Percentiles rank a stretch among this genome's conserved stretches.
These are phyloP conservation scores for Prunus mira DNA, from an alignment of 306 rosid genomes.

Conservation along the genomic window DNA sequence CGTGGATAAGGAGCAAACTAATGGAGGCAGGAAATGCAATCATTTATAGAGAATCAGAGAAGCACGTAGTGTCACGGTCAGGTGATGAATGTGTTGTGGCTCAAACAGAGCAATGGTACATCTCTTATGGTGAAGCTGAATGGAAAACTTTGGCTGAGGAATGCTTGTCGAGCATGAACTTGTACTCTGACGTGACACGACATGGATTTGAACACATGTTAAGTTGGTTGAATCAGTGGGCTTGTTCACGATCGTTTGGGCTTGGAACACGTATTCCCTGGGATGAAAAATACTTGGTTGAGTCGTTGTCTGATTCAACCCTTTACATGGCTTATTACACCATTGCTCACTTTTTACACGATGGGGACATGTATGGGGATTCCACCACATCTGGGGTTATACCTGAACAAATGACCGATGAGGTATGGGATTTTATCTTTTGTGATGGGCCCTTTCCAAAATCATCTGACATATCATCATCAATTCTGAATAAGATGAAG, in stretches of 20 bases:
- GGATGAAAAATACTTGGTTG: conserved; percentile 82
- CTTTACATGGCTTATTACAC: conserved; percentile 96
- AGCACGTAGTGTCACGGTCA: conserved; percentile 72
- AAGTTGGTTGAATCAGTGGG: conserved; percentile 93
- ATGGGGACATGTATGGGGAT: conserved; percentile 66
- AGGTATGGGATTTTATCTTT: conserved; percentile 79
- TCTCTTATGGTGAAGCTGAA: conserved; percentile 78
- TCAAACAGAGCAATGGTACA: conserved; percentile 93
- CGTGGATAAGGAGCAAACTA: conserved; percentile 60
- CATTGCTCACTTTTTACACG: conserved; percentile 66
- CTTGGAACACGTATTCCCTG: conserved; percentile 93
- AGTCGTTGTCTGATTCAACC: conserved; percentile 89
- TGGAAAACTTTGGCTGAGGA: conserved; percentile 79
- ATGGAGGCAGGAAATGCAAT: conserved; percentile 72
- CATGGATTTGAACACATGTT: conserved; percentile 95
- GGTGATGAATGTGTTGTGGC: conserved; percentile 97
- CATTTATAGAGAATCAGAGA: conserved; percentile 86
- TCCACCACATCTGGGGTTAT: conserved; percentile 41
- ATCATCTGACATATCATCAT: conserved; percentile 54
- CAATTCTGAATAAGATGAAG: conserved; percentile 67
- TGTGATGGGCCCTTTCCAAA: conserved; percentile 66
- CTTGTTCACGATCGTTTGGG: conserved; percentile 91
- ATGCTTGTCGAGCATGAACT: conserved; percentile 63
- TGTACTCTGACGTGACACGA: conserved; percentile 66
- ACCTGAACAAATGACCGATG: conserved; percentile 80